Conservation (phyloP, 1,284 basidiomycete species). For the Puccinia triticina region DNA sequence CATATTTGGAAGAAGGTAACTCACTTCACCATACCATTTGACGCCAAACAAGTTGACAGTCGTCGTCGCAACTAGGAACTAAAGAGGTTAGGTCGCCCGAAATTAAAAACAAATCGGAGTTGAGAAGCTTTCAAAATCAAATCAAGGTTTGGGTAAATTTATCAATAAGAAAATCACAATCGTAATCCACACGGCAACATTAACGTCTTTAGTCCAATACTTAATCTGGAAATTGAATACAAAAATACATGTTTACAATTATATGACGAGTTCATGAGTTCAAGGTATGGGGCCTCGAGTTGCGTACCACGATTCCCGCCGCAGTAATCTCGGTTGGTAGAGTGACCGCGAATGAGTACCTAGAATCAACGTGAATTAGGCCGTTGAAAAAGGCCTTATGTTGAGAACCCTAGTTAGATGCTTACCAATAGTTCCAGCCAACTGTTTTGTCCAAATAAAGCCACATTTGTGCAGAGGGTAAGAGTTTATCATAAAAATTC, state of each 20-base stretch:
- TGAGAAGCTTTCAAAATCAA: background rate
- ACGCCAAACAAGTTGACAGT: conserved; percentile 64
- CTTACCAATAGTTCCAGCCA: conserved; percentile 45
- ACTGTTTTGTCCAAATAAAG: background rate
- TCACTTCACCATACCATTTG: conserved; percentile 67
- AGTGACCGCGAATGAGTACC: conserved; percentile 65
- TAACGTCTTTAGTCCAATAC: conserved; percentile 53
- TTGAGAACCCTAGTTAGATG: background rate
- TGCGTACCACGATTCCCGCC: conserved; percentile 30
- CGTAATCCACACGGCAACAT: conserved; percentile 33
- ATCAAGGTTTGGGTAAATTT: background rate
- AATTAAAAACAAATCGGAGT: conserved; percentile 5
- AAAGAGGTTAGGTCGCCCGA: background rate
- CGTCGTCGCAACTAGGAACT: conserved; percentile 48
- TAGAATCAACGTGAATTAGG: conserved; percentile 10
- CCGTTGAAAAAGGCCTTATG: background rate
- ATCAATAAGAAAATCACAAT: background rate
- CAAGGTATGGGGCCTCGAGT: conserved; percentile 62
- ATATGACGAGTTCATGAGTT: no score
- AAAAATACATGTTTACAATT: conserved; percentile 24
- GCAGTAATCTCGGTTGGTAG: conserved; percentile 52
- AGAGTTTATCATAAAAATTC: background rate
- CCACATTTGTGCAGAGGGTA: background rate
- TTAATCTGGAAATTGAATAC: background rate
- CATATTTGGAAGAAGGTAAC: background rate